Percentiles rank a stretch among this genome's conserved stretches.
Evolutionary conservation across 805 yeast genomes (phyloP).

Genomic region (Candida morakotiae): DNA sequence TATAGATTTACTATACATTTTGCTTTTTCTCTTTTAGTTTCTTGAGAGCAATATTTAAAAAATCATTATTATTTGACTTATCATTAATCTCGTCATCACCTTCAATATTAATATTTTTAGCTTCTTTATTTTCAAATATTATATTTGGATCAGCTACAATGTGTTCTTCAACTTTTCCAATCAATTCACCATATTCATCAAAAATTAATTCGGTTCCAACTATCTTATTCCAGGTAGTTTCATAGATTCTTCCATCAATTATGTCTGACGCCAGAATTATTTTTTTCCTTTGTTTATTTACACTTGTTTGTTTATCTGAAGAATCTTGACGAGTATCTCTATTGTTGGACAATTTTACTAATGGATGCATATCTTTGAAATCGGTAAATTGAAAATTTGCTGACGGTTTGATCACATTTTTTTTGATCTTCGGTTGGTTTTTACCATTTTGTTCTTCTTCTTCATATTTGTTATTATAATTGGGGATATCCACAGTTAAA

Average conservation of each 20-base stretch:
- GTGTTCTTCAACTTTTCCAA: conserved; percentile 39
- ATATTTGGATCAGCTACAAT: conserved; percentile 4
- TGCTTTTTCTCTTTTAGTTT: neutral
- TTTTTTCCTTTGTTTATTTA: conserved; percentile 5
- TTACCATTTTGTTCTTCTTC: conserved; percentile 4
- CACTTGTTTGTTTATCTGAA: neutral
- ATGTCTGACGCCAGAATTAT: conserved; percentile 26
- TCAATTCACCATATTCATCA: conserved; percentile 39
- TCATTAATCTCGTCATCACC: conserved; percentile 1
- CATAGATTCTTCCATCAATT: conserved; percentile 49
- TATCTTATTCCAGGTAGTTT: conserved; percentile 71
- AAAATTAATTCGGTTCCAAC: conserved; percentile 67
- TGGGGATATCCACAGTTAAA: conserved; percentile 31
- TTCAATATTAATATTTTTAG: neutral
- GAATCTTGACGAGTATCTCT: neutral
- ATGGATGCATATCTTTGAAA: conserved; percentile 27
- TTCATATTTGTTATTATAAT: conserved; percentile 7
- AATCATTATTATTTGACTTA: neutral
- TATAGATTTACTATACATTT: neutral
- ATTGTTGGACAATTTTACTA: conserved; percentile 34
- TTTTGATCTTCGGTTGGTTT: conserved; percentile 9
- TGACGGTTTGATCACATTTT: conserved; percentile 33
- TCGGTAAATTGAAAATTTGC: conserved; percentile 38
- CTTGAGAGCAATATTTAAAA: neutral
- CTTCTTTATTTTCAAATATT: neutral